A percentile compares a stretch with the other conserved stretches of the same genome.
Evolutionary conservation across 2,329 filamentous ascomycete species (phyloP).

Genomic region (Scytalidium lignicola): DNA sequence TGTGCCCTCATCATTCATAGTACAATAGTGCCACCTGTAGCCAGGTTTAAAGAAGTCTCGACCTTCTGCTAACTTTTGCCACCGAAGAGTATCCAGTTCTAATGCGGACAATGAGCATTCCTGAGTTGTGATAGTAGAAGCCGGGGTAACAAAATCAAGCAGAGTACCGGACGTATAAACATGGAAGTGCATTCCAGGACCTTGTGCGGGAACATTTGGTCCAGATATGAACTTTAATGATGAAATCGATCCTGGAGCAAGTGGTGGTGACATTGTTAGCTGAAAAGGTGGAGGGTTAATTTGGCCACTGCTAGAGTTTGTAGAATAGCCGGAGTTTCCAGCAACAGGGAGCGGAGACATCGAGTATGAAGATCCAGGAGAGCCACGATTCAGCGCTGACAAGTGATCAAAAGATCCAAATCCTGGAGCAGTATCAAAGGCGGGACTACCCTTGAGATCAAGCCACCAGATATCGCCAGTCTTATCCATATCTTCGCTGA

Average conservation of each 20-base stretch:
- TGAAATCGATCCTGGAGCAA: constrained; percentile 83
- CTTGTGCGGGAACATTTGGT: constrained; percentile 78
- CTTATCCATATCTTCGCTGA: constrained; percentile 96
- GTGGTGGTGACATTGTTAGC: constrained; percentile 70
- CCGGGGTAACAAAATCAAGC: constrained; percentile 90
- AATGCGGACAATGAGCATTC: constrained; percentile 89
- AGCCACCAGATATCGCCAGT: constrained; percentile 96
- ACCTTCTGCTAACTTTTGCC: constrained; percentile 93
- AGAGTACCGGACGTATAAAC: constrained; percentile 89
- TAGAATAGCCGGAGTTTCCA: constrained; percentile 59
- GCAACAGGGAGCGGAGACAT: constrained; percentile 46
- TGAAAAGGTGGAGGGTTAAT: constrained; percentile 63
- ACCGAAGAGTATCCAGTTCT: constrained; percentile 80
- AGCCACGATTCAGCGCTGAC: constrained; percentile 30
- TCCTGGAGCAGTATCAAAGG: constrained; percentile 68
- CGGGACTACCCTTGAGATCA: constrained; percentile 84
- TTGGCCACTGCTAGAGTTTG: constrained; percentile 62
- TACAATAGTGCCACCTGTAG: constrained; percentile 99
- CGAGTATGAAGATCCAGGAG: constrained; percentile 48
- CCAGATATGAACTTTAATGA: constrained; percentile 87
- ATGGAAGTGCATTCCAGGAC: constrained; percentile 90
- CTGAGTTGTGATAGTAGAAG: constrained; percentile 76
- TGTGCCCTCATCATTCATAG: constrained; percentile 89
- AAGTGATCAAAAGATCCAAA: constrained; percentile 44
- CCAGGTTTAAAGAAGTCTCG: constrained; percentile 86